Evolutionary conservation across 352 stramenopile genomes (phyloP).

Genomic region (Hyphochytrium catenoides): DNA sequence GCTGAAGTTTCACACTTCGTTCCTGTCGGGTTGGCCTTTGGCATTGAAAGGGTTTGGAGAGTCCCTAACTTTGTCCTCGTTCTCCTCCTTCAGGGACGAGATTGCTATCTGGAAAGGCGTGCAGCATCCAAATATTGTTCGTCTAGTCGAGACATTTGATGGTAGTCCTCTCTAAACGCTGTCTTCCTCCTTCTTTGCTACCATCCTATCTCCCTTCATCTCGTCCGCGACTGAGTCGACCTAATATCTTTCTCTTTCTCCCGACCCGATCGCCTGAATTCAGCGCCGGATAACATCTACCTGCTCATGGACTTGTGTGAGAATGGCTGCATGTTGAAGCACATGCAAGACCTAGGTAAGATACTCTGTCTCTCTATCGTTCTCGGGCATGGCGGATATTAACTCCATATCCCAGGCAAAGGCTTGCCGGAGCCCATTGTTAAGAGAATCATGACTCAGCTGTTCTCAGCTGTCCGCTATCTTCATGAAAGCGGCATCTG

Average conservation of each 20-base stretch:
- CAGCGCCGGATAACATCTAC: constrained; percentile 31
- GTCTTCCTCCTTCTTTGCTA: too few relatives aligned
- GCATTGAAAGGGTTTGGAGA: too few relatives aligned
- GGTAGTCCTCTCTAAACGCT: too few relatives aligned
- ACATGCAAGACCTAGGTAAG: constrained; percentile 4
- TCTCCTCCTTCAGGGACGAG: too few relatives aligned
- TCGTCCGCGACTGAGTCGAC: too few relatives aligned
- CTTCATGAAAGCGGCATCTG: constrained; percentile 51
- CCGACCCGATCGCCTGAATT: too few relatives aligned
- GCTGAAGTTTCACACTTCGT: too few relatives aligned
- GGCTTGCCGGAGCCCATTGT: constrained; percentile 24
- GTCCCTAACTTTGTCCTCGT: too few relatives aligned
- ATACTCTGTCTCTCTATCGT: not conserved
- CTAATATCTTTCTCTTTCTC: too few relatives aligned
- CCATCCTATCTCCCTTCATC: too few relatives aligned
- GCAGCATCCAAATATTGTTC: constrained; percentile 49
- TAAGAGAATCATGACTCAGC: constrained; percentile 26
- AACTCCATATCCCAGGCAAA: too few relatives aligned
- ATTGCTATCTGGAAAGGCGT: constrained; percentile 40
- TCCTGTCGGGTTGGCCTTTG: too few relatives aligned
- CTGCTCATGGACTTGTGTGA: constrained; percentile 59
- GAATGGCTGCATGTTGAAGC: constrained; percentile 12
- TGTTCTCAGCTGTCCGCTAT: constrained; percentile 49
- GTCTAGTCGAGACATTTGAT: constrained; percentile 47
- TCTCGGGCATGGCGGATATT: not conserved